Evolutionary conservation across 192 early-diverging fungal genomes (phyloP).

Genomic region (Podochytrium sp.): DNA sequence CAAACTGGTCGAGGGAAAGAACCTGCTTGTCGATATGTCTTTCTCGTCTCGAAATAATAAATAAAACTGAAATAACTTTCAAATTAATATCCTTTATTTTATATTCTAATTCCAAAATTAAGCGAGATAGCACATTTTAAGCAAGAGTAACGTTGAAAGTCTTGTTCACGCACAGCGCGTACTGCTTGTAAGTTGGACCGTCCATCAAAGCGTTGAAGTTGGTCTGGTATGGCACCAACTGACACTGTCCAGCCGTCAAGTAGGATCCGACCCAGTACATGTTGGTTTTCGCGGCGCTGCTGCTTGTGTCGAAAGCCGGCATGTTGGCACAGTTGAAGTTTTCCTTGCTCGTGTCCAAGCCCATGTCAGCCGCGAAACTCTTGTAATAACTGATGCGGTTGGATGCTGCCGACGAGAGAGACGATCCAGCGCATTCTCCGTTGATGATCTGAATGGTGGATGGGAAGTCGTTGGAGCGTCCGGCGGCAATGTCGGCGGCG

Average conservation of each 20-base stretch:
- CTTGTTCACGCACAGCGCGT: constrained; percentile 13
- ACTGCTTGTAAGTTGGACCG: constrained; percentile 9
- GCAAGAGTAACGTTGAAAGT: constrained; percentile 1
- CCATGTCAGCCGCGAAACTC: neutral
- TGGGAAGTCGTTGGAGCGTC: constrained; percentile 9
- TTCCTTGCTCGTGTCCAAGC: neutral
- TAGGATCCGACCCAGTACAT: neutral
- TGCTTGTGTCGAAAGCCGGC: neutral
- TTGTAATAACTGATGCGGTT: neutral
- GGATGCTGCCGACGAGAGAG: neutral
- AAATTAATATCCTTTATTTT: neutral
- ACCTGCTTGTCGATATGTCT: neutral
- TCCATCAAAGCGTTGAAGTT: constrained; percentile 27
- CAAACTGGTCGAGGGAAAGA: constrained; percentile 1
- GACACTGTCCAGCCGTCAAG: neutral
- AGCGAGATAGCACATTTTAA: too few species aligned
- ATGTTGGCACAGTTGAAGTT: neutral
- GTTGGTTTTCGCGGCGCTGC: neutral
- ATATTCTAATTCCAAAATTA: too few species aligned
- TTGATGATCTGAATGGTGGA: constrained; percentile 33
- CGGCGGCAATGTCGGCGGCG: constrained; percentile 5
- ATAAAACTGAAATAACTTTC: neutral
- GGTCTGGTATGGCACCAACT: constrained; percentile 15
- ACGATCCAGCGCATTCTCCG: constrained; percentile 16
- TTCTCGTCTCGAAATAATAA: neutral